Percentiles rank a stretch among this genome's conserved stretches.
Evolutionary conservation across 257 asterid species (phyloP).

Genomic region (Striga asiatica): DNA sequence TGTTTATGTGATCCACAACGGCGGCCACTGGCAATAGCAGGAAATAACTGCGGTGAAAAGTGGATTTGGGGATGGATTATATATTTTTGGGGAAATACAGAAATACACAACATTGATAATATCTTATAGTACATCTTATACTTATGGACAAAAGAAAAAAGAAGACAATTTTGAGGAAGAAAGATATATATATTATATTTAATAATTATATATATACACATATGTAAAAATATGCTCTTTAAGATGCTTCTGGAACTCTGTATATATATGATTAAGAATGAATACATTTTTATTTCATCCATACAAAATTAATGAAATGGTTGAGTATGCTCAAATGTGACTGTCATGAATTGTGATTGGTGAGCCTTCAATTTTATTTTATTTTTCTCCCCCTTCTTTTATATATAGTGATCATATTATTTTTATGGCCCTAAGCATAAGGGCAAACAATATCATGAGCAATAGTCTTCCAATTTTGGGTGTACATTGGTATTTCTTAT

Average conservation of each 20-base stretch:
- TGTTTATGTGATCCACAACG: conserved; percentile 37
- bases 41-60: background rate
- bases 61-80: conserved; percentile 5
- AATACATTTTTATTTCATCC: conserved; percentile 27
- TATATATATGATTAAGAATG: conserved; percentile 24
- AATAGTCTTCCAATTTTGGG: no score
- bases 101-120: no score
- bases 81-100: no score
- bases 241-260: conserved; percentile 29
- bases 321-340: conserved; percentile 20
- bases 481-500: no score
- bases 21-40: conserved; percentile 46
- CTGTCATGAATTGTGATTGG: no score
- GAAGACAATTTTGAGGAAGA: no score
- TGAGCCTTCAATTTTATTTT: no score
- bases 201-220: no score
- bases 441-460: no score
- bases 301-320: conserved; percentile 23
- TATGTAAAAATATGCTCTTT: conserved; percentile 23
- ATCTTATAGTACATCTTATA: background rate
- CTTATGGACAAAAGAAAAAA: background rate
- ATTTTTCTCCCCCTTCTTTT: background rate
- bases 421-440: background rate
- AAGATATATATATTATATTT: no score
- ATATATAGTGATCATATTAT: conserved; percentile 5